These are phyloP conservation scores for Hymenoscyphus salicellus DNA, from an alignment of 2,329 filamentous ascomycete species.

Conservation along the genomic window DNA sequence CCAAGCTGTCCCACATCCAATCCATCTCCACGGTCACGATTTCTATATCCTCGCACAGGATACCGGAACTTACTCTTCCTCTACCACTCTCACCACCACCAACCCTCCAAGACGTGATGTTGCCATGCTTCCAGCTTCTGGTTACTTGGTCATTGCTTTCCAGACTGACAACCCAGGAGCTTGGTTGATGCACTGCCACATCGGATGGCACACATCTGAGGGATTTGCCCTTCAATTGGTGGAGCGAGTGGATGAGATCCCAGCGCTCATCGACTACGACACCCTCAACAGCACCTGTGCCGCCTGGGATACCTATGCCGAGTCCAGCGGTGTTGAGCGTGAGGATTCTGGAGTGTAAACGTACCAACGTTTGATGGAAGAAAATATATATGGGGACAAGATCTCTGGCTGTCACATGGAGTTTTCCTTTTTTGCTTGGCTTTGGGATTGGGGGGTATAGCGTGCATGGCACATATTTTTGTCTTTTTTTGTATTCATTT, in stretches of 20 bases:
- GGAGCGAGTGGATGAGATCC: slow-evolving; percentile 6
- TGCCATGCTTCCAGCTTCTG: slow-evolving; percentile 10
- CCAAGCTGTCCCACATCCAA: slow-evolving; percentile 6
- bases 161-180: slow-evolving; percentile 11
- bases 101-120: slow-evolving; percentile 11
- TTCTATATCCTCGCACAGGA: slow-evolving; percentile 12
- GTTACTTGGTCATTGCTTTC: slow-evolving; percentile 12
- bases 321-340: slow-evolving; percentile 11
- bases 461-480: no score
- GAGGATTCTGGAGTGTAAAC: slow-evolving; percentile 27
- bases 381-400: background rate
- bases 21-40: slow-evolving; percentile 15
- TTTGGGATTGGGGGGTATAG: no score
- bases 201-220: slow-evolving; percentile 12
- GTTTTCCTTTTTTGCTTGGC: background rate
- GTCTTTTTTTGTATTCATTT: no score
- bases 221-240: slow-evolving; percentile 13
- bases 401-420: background rate
- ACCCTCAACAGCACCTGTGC: slow-evolving; percentile 31
- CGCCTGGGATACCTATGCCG: slow-evolving; percentile 31
- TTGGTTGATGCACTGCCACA: slow-evolving; percentile 16
- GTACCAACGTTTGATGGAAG: background rate
- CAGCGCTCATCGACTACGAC: slow-evolving; percentile 21
- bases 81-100: background rate
- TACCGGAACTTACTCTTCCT: background rate